A percentile compares a stretch with the other conserved stretches of the same genome.
phyloP scores from a whole-genome alignment of 106 monocot species.

The Dactylorhiza incarnata region DNA sequence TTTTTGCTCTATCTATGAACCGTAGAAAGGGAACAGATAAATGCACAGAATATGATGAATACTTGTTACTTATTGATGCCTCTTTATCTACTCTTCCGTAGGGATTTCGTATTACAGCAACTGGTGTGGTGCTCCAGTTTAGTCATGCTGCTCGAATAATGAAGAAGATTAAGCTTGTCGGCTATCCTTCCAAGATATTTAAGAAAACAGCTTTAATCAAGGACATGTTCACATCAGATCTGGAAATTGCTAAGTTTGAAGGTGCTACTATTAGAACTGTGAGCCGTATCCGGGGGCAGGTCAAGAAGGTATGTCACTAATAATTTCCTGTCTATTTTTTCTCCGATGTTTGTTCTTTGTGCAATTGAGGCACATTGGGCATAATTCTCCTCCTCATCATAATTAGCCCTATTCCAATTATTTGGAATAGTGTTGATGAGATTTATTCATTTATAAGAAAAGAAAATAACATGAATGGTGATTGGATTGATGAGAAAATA shows the following conservation, averaged over 20 bases:
- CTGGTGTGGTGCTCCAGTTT: slow-evolving; percentile 63
- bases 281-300: slow-evolving; percentile 82
- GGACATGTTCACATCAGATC: slow-evolving; percentile 96
- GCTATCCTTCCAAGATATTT: slow-evolving; percentile 86
- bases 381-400: too few relatives aligned
- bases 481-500: too few relatives aligned
- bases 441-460: too few relatives aligned
- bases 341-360: not conserved
- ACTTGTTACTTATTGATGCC: not conserved
- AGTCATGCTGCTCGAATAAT: slow-evolving; percentile 77
- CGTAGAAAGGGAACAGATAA: not conserved
- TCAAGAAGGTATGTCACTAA: slow-evolving; percentile 66
- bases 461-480: too few relatives aligned
- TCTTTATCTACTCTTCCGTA: slow-evolving; percentile 23
- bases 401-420: too few relatives aligned
- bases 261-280: slow-evolving; percentile 87
- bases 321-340: not conserved
- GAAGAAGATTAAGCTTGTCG: slow-evolving; percentile 97
- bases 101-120: slow-evolving; percentile 54
- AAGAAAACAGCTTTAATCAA: slow-evolving; percentile 92
- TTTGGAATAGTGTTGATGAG: too few relatives aligned
- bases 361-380: not conserved
- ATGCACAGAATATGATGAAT: not conserved
- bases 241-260: slow-evolving; percentile 93
- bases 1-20: not conserved